phyloP scores from a whole-genome alignment of 2,329 filamentous ascomycete species.

The Calonectria hongkongensis region DNA sequence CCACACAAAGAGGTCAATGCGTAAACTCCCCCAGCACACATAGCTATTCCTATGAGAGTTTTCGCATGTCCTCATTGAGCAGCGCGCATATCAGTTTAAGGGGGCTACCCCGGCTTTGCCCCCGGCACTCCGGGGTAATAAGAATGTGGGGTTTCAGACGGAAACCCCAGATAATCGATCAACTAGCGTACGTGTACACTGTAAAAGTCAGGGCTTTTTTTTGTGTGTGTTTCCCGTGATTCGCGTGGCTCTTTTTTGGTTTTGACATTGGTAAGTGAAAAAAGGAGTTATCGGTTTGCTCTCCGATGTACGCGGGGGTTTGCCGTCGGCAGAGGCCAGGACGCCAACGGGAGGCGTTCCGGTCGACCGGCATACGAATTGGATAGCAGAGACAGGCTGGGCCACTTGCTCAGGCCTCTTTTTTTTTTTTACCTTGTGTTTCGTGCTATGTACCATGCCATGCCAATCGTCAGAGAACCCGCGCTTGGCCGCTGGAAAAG shows the following conservation, averaged over 20 bases:
- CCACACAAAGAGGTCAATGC: slow-evolving; percentile 1
- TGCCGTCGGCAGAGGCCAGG: slow-evolving; percentile 9
- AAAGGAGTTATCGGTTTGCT: neutral
- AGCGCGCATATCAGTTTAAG: slow-evolving; percentile 9
- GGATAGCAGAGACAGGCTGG: neutral
- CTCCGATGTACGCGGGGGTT: neutral
- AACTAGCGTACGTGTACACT: slow-evolving; percentile 30
- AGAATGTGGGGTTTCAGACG: slow-evolving; percentile 47
- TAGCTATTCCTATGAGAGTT: slow-evolving; percentile 2
- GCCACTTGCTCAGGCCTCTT: neutral
- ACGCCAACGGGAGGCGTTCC: slow-evolving; percentile 21
- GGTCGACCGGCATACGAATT: neutral
- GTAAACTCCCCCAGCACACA: neutral
- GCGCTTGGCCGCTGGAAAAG: slow-evolving; percentile 12
- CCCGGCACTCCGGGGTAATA: slow-evolving; percentile 46
- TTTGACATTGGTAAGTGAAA: neutral
- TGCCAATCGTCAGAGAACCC: neutral
- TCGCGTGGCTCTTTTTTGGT: neutral
- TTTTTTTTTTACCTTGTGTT: neutral
- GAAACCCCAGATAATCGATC: slow-evolving; percentile 38
- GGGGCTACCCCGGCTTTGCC: neutral
- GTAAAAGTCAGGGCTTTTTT: neutral
- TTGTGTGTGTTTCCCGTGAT: neutral
- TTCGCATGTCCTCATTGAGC: neutral
- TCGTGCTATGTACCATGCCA: neutral